Percentiles rank a stretch among this genome's conserved stretches.
Conservation (phyloP, 2,329 filamentous ascomycete genomes). For the Colletotrichum lupini region DNA sequence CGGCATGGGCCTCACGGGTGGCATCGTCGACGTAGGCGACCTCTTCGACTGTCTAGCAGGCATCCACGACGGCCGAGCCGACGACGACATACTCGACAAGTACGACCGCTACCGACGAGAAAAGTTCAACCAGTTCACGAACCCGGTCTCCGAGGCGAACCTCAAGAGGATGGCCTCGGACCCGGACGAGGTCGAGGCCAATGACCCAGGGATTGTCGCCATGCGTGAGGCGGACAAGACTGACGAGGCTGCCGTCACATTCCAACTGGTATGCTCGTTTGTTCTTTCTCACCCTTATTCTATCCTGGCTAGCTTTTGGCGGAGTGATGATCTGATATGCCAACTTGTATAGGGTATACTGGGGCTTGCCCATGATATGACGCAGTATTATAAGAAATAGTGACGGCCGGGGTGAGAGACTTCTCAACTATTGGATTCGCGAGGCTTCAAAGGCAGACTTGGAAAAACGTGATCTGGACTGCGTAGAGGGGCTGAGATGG, state of each 20-base stretch:
- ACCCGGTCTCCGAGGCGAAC: background rate
- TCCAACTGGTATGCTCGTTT: background rate
- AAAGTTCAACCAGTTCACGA: background rate
- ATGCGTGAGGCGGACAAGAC: background rate
- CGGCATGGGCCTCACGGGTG: conserved; percentile 59
- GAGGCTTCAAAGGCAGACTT: too few species aligned
- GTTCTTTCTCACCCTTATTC: background rate
- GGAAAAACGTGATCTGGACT: too few species aligned
- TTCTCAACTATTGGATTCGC: background rate
- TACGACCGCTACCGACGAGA: conserved; percentile 40
- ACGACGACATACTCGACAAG: conserved; percentile 53
- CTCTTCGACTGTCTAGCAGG: conserved; percentile 59
- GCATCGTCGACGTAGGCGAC: conserved; percentile 59
- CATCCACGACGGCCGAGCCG: conserved; percentile 50
- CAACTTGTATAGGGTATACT: background rate
- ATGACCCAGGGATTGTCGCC: background rate
- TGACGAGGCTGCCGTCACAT: background rate
- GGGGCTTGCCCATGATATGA: background rate
- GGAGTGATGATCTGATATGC: background rate
- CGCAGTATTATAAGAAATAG: background rate
- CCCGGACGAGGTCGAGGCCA: background rate
- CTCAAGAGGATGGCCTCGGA: background rate
- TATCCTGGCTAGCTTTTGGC: background rate
- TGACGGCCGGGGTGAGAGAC: too few species aligned
- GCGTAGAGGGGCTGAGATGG: too few species aligned